Percentiles rank a stretch among this genome's conserved stretches.
These are phyloP conservation scores for Sporothrix euskadiensis DNA, from an alignment of 2,329 filamentous ascomycete genomes.

Conservation along the genomic window DNA sequence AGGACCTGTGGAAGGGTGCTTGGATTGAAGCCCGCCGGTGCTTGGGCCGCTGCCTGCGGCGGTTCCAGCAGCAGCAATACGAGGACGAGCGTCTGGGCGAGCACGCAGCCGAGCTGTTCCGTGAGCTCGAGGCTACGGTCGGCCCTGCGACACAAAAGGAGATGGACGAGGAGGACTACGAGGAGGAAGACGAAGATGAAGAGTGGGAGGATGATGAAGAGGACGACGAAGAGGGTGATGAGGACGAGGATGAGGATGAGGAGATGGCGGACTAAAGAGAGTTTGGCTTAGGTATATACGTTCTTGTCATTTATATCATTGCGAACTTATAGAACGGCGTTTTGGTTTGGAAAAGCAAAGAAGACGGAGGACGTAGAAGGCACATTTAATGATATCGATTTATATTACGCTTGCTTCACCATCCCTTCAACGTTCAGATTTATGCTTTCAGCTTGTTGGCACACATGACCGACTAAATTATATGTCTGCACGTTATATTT, in stretches of 20 bases:
- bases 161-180: conserved; percentile 55
- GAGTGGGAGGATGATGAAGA: conserved; percentile 51
- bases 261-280: conserved; percentile 22
- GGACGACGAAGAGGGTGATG: conserved; percentile 53
- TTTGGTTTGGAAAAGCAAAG: conserved; percentile 15
- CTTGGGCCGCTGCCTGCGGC: conserved; percentile 75
- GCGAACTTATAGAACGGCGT: conserved; percentile 19
- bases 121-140: conserved; percentile 63
- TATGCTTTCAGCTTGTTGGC: too few species aligned
- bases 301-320: background rate
- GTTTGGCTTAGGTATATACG: background rate
- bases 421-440: too few species aligned
- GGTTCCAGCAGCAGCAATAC: conserved; percentile 79
- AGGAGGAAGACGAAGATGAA: conserved; percentile 54
- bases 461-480: background rate
- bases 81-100: conserved; percentile 77
- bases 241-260: conserved; percentile 48
- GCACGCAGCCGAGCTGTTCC: conserved; percentile 71
- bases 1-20: conserved; percentile 58
- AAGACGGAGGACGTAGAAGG: background rate
- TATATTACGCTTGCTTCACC: background rate
- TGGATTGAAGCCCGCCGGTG: conserved; percentile 78
- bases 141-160: conserved; percentile 58
- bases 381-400: background rate
- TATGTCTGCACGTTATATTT: background rate